Conservation (phyloP, 2,329 filamentous ascomycete genomes). For the Fusarium lateritium region DNA sequence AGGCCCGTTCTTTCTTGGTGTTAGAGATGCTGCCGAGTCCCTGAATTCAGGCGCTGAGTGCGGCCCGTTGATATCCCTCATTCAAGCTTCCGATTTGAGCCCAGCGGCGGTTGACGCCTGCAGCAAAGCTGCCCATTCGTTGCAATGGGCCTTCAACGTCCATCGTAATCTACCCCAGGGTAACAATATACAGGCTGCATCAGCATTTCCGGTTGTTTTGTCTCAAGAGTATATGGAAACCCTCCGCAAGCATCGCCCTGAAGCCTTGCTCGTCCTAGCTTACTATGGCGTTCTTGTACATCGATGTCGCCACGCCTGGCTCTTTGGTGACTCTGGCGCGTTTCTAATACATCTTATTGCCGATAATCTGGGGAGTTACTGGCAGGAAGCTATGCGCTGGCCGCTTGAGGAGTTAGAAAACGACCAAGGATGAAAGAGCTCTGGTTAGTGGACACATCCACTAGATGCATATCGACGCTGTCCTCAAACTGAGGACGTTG, state of each 20-base stretch:
- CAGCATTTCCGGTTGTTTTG: constrained; percentile 53
- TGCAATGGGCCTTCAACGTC: constrained; percentile 56
- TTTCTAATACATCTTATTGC: constrained; percentile 53
- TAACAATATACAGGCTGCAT: constrained; percentile 51
- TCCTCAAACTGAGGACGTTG: background rate
- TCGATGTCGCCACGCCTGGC: constrained; percentile 57
- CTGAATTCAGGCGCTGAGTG: constrained; percentile 48
- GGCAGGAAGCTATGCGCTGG: constrained; percentile 54
- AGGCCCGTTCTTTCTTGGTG: constrained; percentile 44
- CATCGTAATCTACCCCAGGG: constrained; percentile 44
- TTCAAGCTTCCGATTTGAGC: constrained; percentile 53
- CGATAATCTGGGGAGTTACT: constrained; percentile 52
- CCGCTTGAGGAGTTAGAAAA: constrained; percentile 51
- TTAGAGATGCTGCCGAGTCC: constrained; percentile 31
- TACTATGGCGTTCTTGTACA: constrained; percentile 66
- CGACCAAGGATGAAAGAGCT: constrained; percentile 44
- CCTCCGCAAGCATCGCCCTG: constrained; percentile 55
- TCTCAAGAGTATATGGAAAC: constrained; percentile 54
- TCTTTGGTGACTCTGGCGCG: constrained; percentile 54
- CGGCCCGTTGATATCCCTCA: constrained; percentile 47
- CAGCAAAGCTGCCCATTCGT: constrained; percentile 46
- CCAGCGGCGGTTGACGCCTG: constrained; percentile 49
- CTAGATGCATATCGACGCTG: background rate
- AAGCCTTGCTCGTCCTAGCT: constrained; percentile 63
- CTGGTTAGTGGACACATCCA: background rate